A percentile compares a stretch with the other conserved stretches of the same genome.
Conservation (phyloP, 2,329 filamentous ascomycete genomes). For the Fusarium setosum region DNA sequence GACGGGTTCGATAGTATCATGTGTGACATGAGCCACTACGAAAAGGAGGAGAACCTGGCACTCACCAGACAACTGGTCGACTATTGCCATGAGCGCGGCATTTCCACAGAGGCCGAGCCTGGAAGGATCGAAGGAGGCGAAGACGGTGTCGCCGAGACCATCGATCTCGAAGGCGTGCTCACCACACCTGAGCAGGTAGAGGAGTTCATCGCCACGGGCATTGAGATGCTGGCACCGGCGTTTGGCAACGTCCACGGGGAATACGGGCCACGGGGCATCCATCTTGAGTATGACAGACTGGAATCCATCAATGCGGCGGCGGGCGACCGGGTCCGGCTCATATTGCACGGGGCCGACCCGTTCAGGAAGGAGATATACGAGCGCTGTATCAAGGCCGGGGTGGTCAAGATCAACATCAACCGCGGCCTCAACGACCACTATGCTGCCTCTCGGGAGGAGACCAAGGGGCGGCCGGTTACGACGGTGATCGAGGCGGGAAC, state of each 20-base stretch:
- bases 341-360: conserved; percentile 61
- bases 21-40: conserved; percentile 82
- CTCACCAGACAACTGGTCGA: conserved; percentile 70
- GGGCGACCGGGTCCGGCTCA: conserved; percentile 57
- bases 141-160: conserved; percentile 75
- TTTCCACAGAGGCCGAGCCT: conserved; percentile 73
- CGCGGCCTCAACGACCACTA: conserved; percentile 63
- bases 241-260: conserved; percentile 84
- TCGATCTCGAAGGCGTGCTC: conserved; percentile 59
- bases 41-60: conserved; percentile 76
- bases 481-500: too few species aligned
- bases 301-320: conserved; percentile 53
- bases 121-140: conserved; percentile 60
- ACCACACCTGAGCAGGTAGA: conserved; percentile 77
- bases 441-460: too few species aligned
- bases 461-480: too few species aligned
- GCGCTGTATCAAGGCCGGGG: conserved; percentile 57
- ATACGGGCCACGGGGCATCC: conserved; percentile 71
- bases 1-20: conserved; percentile 70
- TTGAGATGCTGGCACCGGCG: conserved; percentile 79
- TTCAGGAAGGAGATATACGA: conserved; percentile 58
- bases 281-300: conserved; percentile 40
- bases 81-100: conserved; percentile 71
- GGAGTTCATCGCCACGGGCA: conserved; percentile 77
- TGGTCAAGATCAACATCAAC: conserved; percentile 64